phyloP scores from a whole-genome alignment of 768 basidiomycete species.

The Phallus indusiatus region DNA sequence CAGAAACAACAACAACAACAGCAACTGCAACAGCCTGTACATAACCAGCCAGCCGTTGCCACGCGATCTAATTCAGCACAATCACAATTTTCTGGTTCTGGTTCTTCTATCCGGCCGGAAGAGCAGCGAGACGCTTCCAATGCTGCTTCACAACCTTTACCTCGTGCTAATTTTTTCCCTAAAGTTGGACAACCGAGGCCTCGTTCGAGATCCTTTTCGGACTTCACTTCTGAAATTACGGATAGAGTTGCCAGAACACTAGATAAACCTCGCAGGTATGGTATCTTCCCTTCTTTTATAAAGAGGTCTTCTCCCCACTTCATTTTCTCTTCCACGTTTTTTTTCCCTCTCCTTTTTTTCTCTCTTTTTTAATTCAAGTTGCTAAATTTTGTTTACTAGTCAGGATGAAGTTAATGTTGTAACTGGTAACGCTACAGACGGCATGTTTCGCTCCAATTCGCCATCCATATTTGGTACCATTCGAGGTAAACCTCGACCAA shows the following conservation, averaged over 20 bases:
- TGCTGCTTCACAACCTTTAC: conserved; percentile 24
- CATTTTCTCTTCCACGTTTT: no score
- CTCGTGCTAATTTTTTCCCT: conserved; percentile 58
- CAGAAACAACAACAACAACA: no score
- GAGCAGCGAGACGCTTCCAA: background rate
- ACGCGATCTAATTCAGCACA: background rate
- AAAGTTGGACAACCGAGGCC: conserved; percentile 39
- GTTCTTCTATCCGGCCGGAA: background rate
- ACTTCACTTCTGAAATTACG: conserved; percentile 30
- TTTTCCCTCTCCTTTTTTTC: no score
- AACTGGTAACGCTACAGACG: background rate
- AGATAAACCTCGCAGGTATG: conserved; percentile 2
- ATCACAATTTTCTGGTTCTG: background rate
- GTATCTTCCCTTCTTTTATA: background rate
- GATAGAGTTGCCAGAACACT: background rate
- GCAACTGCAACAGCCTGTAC: background rate
- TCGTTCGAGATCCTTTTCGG: conserved; percentile 68
- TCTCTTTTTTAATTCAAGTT: background rate
- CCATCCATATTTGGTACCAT: background rate
- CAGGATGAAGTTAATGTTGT: background rate
- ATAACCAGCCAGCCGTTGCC: background rate
- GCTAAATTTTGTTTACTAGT: background rate
- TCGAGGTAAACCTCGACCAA: conserved; percentile 8
- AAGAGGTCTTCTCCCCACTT: no score
- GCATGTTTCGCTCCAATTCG: background rate